Conservation (phyloP, 371 early-diverging fungal genomes). For the Rhizopus sp. region DNA sequence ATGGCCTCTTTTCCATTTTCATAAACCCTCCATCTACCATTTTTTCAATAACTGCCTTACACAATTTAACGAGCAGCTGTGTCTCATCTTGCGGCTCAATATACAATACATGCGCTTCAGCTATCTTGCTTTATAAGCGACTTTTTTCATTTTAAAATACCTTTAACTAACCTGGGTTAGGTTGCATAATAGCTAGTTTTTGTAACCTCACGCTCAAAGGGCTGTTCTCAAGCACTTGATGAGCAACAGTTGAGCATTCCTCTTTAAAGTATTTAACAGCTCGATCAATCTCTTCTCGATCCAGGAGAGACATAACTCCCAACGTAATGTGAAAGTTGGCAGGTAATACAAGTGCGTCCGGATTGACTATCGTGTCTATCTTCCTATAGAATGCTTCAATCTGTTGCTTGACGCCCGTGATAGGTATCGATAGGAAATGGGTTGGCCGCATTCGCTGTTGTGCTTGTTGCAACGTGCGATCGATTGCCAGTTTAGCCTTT, state of each 20-base stretch:
- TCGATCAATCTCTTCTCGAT: slow-evolving; percentile 11
- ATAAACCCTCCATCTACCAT: slow-evolving; percentile 29
- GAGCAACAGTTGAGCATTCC: neutral
- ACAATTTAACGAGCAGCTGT: slow-evolving; percentile 19
- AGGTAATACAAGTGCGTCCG: slow-evolving; percentile 23
- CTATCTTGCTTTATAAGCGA: slow-evolving; percentile 9
- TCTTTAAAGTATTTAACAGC: slow-evolving; percentile 17
- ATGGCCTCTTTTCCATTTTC: slow-evolving; percentile 32
- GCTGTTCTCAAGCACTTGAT: slow-evolving; percentile 1
- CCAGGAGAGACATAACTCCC: slow-evolving; percentile 35
- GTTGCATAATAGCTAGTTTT: slow-evolving; percentile 17
- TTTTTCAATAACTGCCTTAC: slow-evolving; percentile 24
- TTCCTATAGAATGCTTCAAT: slow-evolving; percentile 22
- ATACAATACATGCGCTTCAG: slow-evolving; percentile 36
- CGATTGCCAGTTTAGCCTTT: slow-evolving; percentile 29
- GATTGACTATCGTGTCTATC: slow-evolving; percentile 25
- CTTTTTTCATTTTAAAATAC: neutral
- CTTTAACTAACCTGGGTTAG: slow-evolving; percentile 9
- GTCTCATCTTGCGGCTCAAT: slow-evolving; percentile 35
- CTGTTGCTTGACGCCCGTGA: slow-evolving; percentile 14
- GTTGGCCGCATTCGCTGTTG: slow-evolving; percentile 30
- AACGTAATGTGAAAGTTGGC: slow-evolving; percentile 40
- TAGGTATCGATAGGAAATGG: slow-evolving; percentile 37
- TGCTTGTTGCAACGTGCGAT: slow-evolving; percentile 22
- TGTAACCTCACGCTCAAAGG: slow-evolving; percentile 8